Conservation (phyloP, 2,329 filamentous ascomycete species). For the Pyrenophora teres region DNA sequence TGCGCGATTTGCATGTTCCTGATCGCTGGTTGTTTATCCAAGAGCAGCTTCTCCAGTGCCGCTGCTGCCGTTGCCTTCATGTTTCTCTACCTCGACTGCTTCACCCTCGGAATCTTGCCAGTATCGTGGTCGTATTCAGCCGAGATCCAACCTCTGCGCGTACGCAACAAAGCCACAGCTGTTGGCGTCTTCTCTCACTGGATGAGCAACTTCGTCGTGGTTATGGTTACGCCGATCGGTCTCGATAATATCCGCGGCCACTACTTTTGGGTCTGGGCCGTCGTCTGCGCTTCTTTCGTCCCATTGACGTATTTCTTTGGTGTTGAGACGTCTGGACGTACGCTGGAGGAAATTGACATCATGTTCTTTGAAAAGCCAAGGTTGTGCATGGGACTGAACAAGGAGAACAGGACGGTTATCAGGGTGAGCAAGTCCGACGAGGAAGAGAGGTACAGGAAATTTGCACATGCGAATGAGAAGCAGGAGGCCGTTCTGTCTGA, state of each 20-base stretch:
- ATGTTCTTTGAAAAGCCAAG: slow-evolving; percentile 42
- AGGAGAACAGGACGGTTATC: slow-evolving; percentile 29
- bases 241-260: slow-evolving; percentile 42
- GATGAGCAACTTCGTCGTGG: slow-evolving; percentile 56
- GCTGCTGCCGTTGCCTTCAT: slow-evolving; percentile 50
- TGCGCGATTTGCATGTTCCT: slow-evolving; percentile 44
- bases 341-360: slow-evolving; percentile 34
- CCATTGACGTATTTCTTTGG: slow-evolving; percentile 52
- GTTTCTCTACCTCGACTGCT: slow-evolving; percentile 30
- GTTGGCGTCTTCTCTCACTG: slow-evolving; percentile 57
- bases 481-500: slow-evolving; percentile 5
- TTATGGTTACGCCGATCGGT: slow-evolving; percentile 56
- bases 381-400: slow-evolving; percentile 39
- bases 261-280: slow-evolving; percentile 59
- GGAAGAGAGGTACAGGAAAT: slow-evolving; percentile 26
- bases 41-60: slow-evolving; percentile 29
- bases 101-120: slow-evolving; percentile 27
- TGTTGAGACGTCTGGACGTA: slow-evolving; percentile 33
- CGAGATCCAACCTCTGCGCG: slow-evolving; percentile 57
- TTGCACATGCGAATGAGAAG: slow-evolving; percentile 22
- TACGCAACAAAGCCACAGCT: slow-evolving; percentile 55
- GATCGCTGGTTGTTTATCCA: slow-evolving; percentile 38
- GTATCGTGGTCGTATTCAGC: slow-evolving; percentile 58
- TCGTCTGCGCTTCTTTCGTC: slow-evolving; percentile 56
- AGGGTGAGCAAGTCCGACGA: slow-evolving; percentile 26